Base-by-base conservation (phyloP, 192 early-diverging fungal genomes). In the Entomortierella lignicola region DNA sequence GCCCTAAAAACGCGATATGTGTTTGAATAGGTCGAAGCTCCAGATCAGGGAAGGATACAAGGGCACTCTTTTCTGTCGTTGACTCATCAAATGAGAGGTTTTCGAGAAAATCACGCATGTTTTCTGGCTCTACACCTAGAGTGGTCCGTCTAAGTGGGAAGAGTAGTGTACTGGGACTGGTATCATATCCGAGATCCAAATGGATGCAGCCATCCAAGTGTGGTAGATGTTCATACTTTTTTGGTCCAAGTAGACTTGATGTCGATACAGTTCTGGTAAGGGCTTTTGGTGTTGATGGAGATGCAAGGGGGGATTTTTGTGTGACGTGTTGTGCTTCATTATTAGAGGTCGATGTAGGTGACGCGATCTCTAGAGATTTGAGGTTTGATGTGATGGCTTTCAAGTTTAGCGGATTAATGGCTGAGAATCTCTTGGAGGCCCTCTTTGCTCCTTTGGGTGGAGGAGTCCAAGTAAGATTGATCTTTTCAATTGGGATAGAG, bases 401-500 rank as follows among this genome's bases (percentile, higher is more conserved):
- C 23, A 57, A 50, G 41, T 58, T 50, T 12, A 74, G 52, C 18
- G 59, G 72, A 34, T 65, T 74, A 27, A 65, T 27, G 21, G 72
- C 60, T 10, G 72, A 74, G 34, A 74, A 74, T 34, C 72, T 47
- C 42, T 66, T 66, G 20, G 72, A 74, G 18, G 63, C 72, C 11
- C 72, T 34, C 43, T 74, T 74, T 23, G 64, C 43, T 25, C 72
- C 72, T 50, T 74, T 74, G 10, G 72, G 72, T 2, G 72, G 72
- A n/a, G 72, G 72, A 2, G 72, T 74, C 72, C 72, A 74, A 30
- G 72, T 74, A 21, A 74, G 52, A 25, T 74, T 74, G 52, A 74
- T 74, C 34, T 74, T 74, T 55, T 74, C 72, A 41, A 74, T 66
- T 20, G 74, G 74, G 21, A 77, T 77, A 0, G 74, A 77, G 25